Evolutionary conservation across 108 stramenopile genomes (phyloP).

Genomic region (Cyclotella choctawhatcheeana): DNA sequence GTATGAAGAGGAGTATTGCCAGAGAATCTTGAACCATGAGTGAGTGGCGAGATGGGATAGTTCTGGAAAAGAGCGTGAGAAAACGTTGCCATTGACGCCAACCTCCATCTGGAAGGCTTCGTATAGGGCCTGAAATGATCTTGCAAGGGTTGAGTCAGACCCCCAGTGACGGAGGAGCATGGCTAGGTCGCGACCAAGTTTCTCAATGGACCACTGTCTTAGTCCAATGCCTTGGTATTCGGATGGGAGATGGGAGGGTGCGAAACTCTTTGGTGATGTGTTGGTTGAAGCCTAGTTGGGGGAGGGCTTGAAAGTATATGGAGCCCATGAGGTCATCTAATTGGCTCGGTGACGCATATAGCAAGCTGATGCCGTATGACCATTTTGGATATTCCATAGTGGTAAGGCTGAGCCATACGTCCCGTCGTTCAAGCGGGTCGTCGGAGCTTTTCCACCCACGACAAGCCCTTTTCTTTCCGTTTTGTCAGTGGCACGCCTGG

Average conservation of each 20-base stretch:
- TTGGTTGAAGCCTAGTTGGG: neutral
- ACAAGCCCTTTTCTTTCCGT: no score
- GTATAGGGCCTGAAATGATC: neutral
- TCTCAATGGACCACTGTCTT: neutral
- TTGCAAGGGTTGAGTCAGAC: neutral
- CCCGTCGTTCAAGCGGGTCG: neutral
- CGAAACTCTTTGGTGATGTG: neutral
- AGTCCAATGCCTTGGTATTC: neutral
- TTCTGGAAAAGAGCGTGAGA: neutral
- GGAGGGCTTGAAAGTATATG: neutral
- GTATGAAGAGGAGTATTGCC: neutral
- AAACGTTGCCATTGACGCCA: neutral
- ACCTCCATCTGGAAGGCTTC: neutral
- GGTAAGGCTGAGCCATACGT: neutral
- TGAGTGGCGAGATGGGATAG: slow-evolving; percentile 1
- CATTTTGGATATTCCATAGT: neutral
- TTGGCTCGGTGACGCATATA: neutral
- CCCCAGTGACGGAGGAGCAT: neutral
- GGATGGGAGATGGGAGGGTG: neutral
- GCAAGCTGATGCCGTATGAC: neutral
- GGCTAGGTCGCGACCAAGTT: neutral
- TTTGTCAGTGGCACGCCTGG: no score
- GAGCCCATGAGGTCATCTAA: neutral
- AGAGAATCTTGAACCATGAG: slow-evolving; percentile 6
- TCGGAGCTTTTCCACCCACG: neutral